Percentiles rank a stretch among this genome's conserved stretches.
Evolutionary conservation across 2,329 filamentous ascomycete species (phyloP).

Genomic region (Aspergillus phoenicis): DNA sequence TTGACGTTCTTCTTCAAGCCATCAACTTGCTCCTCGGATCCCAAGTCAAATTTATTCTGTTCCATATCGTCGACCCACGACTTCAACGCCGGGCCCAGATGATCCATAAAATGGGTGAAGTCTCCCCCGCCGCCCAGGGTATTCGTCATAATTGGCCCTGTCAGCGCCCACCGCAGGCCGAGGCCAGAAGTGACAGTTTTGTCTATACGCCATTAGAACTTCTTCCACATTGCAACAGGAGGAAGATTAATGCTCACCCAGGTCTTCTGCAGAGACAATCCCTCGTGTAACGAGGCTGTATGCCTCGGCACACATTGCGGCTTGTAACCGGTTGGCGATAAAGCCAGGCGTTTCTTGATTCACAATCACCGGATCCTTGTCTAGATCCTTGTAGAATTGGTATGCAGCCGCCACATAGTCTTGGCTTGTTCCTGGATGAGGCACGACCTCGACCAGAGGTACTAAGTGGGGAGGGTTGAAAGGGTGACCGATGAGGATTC

Average conservation of each 20-base stretch:
- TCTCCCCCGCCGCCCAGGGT: conserved; percentile 18
- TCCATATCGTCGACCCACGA: conserved; percentile 21
- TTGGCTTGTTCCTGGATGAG: conserved; percentile 6
- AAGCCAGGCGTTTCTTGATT: conserved; percentile 48
- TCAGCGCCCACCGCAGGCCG: conserved; percentile 21
- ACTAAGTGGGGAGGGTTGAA: conserved; percentile 19
- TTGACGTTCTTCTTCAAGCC: not conserved
- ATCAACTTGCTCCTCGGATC: not conserved
- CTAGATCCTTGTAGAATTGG: conserved; percentile 44
- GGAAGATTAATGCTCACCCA: conserved; percentile 12
- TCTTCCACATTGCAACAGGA: not conserved
- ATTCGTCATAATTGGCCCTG: conserved; percentile 22
- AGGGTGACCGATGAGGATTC: conserved; percentile 16
- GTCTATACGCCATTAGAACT: not conserved
- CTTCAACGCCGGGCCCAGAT: conserved; percentile 19
- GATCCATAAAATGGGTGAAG: conserved; percentile 22
- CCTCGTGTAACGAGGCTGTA: conserved; percentile 39
- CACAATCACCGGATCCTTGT: conserved; percentile 46
- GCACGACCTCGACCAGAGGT: conserved; percentile 17
- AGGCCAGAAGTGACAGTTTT: conserved; percentile 21
- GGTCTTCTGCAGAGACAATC: conserved; percentile 25
- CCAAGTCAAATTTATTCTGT: conserved; percentile 11
- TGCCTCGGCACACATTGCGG: conserved; percentile 41
- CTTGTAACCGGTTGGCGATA: conserved; percentile 51
- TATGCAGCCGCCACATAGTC: not conserved